Evolutionary conservation across 345 rosid species (phyloP).

Genomic region (Durio zibethinus): DNA sequence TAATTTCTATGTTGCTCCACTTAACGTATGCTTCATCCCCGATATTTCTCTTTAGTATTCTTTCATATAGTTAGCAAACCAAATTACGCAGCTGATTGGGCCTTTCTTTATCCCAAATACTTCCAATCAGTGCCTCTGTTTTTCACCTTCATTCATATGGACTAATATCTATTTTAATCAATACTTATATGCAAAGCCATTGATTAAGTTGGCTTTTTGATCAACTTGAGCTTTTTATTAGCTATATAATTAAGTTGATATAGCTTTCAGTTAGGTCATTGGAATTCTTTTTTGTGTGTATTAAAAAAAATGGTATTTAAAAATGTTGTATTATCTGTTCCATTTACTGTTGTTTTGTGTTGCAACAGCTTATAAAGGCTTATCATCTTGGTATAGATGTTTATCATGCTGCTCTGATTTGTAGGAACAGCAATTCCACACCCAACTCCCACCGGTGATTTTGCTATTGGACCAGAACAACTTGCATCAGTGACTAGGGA

Average conservation of each 20-base stretch:
- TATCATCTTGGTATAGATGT: not conserved
- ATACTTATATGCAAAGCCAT: not conserved
- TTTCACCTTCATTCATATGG: not conserved
- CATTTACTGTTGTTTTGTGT: not conserved
- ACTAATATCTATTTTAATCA: not conserved
- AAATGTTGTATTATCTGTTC: not conserved
- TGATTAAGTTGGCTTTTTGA: not conserved
- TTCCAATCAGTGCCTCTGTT: not conserved
- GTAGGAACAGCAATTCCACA: slow-evolving; percentile 36
- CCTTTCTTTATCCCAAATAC: not conserved
- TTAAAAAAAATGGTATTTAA: not conserved
- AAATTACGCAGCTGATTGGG: not conserved
- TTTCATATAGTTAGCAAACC: not conserved
- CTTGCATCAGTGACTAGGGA: slow-evolving; percentile 76
- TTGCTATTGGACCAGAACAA: slow-evolving; percentile 63
- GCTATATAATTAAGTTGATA: not conserved
- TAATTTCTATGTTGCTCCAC: not conserved
- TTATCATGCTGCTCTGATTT: not conserved
- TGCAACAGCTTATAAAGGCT: not conserved
- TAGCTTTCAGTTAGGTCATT: not conserved
- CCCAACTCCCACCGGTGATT: slow-evolving; percentile 47
- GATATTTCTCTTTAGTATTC: not conserved
- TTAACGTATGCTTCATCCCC: not conserved
- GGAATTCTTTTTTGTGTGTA: not conserved
- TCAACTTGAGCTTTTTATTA: not conserved